phyloP scores from a whole-genome alignment of 768 basidiomycete genomes.

The Leccinum subtestaceum region DNA sequence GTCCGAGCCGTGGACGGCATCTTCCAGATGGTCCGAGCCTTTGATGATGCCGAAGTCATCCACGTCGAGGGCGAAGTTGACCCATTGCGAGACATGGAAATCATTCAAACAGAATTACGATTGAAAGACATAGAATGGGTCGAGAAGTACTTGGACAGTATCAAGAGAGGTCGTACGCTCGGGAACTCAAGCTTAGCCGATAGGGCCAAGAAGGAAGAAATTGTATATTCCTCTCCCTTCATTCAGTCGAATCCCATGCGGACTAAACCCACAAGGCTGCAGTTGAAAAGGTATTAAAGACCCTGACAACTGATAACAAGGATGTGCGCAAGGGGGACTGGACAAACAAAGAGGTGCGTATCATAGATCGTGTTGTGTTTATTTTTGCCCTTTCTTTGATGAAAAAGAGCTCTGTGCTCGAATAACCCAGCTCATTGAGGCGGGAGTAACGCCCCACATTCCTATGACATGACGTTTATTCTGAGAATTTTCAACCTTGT shows the following conservation, averaged over 20 bases:
- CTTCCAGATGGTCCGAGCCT: slow-evolving; percentile 96
- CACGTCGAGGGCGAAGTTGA: slow-evolving; percentile 99
- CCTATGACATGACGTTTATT: slow-evolving; percentile 60
- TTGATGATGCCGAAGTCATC: slow-evolving; percentile 98
- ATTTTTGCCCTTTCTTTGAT: slow-evolving; percentile 34
- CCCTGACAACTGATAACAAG: slow-evolving; percentile 74
- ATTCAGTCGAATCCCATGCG: slow-evolving; percentile 5
- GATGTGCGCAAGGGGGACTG: slow-evolving; percentile 93
- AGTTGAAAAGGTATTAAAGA: slow-evolving; percentile 81
- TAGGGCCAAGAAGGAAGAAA: slow-evolving; percentile 95
- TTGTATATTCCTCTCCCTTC: slow-evolving; percentile 47
- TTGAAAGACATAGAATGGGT: slow-evolving; percentile 99
- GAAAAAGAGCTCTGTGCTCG: slow-evolving; percentile 83
- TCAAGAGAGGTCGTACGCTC: slow-evolving; percentile 74
- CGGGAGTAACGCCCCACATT: slow-evolving; percentile 86
- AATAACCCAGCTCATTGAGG: slow-evolving; percentile 96
- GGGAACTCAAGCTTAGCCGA: slow-evolving; percentile 81
- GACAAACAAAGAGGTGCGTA: slow-evolving; percentile 92
- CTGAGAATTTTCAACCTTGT: slow-evolving; percentile 35
- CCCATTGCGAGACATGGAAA: slow-evolving; percentile 95
- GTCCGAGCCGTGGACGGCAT: slow-evolving; percentile 99
- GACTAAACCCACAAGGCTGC: slow-evolving; percentile 52
- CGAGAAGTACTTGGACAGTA: slow-evolving; percentile 78
- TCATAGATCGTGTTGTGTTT: not conserved
- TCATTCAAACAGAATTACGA: slow-evolving; percentile 90